Base-by-base conservation (phyloP, 495 filamentous ascomycete genomes). In the Trichoderma parareesei region DNA sequence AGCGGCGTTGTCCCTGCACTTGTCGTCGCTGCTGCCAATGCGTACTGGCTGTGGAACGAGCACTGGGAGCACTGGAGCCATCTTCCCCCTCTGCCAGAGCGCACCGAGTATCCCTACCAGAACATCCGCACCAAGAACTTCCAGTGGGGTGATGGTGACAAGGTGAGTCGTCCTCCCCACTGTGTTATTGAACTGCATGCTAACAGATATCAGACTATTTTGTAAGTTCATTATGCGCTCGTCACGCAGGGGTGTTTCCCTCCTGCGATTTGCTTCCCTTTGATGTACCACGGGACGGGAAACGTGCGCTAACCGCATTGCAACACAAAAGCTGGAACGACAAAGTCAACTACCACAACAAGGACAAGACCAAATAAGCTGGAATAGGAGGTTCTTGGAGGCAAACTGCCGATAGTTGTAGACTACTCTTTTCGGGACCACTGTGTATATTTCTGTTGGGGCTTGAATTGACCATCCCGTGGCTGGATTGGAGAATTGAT, bases 31-130 rank as follows among this genome's bases (percentile, higher is more conserved):
- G 75, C 79, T 65, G 70, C 85, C 71, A 97, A 97, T 76, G 91
- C 93, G 71, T 94, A 91, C 74, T 86, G 83, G 75, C 86, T 94
- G 65, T 97, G 92, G 91, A 84, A 82, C 66, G 90, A 95, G 85
- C 93, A 97, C 78, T 96, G 92, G 93, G 90, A 94, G 80, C 93
- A 97, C 80, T 91, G 88, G 90, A 76, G 76, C 6, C 92, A 97
- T 81, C 80, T 90, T 80, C 84, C 89, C 62, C 88, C 93, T 65
- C 84, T 94, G 44, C 90, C 95, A 82, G 93, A 97, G 77, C 87
- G 90, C 71, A 72, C 80, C 69, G 87, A 97, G 80, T 97, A 97
- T 80, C 84, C 90, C 64, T 97, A 92, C 84, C 89, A 92, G 86
- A 97, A 97, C 82, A 87, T 97, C 73, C 86, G 93, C 71, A 81